A percentile compares a stretch with the other conserved stretches of the same genome.
These are phyloP conservation scores for Trypanosoma cruzi DNA, from an alignment of 208 protist species.

Conservation along the genomic window DNA sequence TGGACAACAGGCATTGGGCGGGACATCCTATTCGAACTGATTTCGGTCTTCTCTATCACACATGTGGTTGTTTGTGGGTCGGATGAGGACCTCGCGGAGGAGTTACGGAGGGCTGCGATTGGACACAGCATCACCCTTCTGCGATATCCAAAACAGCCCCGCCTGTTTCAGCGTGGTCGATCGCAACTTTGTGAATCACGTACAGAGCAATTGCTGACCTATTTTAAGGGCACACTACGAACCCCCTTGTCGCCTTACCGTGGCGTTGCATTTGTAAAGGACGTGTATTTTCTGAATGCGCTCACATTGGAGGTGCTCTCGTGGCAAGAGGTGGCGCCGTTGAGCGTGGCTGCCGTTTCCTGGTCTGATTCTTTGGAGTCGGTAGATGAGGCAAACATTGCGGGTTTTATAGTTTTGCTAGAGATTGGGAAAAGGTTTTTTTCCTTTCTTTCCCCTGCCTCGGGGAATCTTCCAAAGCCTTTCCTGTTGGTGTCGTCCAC, in stretches of 20 bases:
- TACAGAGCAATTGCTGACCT: constrained; percentile 46
- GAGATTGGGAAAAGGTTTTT: constrained; percentile 78
- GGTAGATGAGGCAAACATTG: constrained; percentile 64
- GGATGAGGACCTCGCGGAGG: constrained; percentile 54
- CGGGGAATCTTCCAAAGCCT: constrained; percentile 66
- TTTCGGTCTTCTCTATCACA: constrained; percentile 77
- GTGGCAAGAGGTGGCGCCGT: constrained; percentile 49
- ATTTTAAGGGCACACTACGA: constrained; percentile 72
- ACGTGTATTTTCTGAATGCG: constrained; percentile 73
- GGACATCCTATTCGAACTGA: constrained; percentile 66
- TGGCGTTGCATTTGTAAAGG: constrained; percentile 51
- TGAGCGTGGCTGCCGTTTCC: constrained; percentile 64
- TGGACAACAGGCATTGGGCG: constrained; percentile 58
- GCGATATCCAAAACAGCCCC: constrained; percentile 43
- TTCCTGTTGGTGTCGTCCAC: constrained; percentile 79
- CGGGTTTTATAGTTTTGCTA: constrained; percentile 75
- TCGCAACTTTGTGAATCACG: constrained; percentile 30
- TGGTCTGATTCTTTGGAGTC: constrained; percentile 65
- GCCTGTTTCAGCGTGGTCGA: constrained; percentile 32
- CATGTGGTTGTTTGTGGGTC: constrained; percentile 77
- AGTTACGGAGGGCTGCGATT: constrained; percentile 45
- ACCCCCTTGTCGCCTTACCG: constrained; percentile 58
- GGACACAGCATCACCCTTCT: constrained; percentile 50
- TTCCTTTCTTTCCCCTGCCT: constrained; percentile 70
- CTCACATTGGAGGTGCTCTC: constrained; percentile 53